A percentile compares a stretch with the other conserved stretches of the same genome.
phyloP scores from a whole-genome alignment of 495 filamentous ascomycete species.

The Cudoniella acicularis region DNA sequence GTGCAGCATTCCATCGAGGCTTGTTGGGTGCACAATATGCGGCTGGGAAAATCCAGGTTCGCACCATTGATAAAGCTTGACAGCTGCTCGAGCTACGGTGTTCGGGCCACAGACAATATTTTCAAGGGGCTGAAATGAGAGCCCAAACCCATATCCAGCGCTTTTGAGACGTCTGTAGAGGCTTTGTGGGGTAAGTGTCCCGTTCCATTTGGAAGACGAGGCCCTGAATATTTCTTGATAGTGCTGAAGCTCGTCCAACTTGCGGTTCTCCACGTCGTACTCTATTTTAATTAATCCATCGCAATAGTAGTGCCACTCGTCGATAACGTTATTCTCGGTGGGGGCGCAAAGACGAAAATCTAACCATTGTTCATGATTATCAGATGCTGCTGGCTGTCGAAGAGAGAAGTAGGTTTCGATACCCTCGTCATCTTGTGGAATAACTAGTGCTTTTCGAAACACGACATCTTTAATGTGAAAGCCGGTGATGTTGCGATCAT shows the following conservation, averaged over 20 bases:
- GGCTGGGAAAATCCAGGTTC: background rate
- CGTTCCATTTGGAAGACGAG: background rate
- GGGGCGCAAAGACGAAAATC: background rate
- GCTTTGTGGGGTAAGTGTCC: background rate
- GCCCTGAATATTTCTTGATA: background rate
- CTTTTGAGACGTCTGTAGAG: slow-evolving; percentile 11
- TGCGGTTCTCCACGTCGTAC: no score
- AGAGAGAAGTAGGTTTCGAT: background rate
- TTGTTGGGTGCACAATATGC: slow-evolving; percentile 22
- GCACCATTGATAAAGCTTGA: background rate
- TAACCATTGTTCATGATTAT: background rate
- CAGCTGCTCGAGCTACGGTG: background rate
- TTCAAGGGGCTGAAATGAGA: slow-evolving; percentile 32
- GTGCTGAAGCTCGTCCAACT: background rate
- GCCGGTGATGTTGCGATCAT: background rate
- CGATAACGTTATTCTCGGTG: no score
- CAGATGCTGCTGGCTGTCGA: background rate
- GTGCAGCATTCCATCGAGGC: slow-evolving; percentile 21
- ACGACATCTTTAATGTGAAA: slow-evolving; percentile 6
- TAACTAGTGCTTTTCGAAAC: slow-evolving; percentile 28
- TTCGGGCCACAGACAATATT: background rate
- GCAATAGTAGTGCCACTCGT: background rate
- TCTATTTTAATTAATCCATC: background rate
- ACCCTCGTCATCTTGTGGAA: slow-evolving; percentile 22
- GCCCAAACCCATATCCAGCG: slow-evolving; percentile 32